phyloP scores from a whole-genome alignment of 2,329 filamentous ascomycete genomes.

The Calonectria pauciramosa region DNA sequence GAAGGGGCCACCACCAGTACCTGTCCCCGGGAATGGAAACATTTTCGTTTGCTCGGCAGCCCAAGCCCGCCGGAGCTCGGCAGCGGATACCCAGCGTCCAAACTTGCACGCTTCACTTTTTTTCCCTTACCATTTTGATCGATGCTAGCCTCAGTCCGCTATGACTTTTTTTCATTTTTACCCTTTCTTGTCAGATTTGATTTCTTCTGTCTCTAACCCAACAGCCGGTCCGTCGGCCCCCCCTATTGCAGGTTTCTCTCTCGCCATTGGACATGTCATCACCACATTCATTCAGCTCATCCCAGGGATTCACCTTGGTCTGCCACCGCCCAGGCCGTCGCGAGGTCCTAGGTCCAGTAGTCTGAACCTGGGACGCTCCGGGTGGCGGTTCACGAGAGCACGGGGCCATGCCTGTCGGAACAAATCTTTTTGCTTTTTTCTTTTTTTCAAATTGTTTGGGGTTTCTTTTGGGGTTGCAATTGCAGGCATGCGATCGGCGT shows the following conservation, averaged over 20 bases:
- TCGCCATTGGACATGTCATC: background rate
- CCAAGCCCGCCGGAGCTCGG: background rate
- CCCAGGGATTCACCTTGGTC: background rate
- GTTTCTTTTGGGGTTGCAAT: background rate
- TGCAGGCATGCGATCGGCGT: background rate
- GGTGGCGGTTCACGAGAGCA: background rate
- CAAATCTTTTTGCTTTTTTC: background rate
- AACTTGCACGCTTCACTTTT: background rate
- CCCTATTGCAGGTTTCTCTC: background rate
- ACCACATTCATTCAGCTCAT: background rate
- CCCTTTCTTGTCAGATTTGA: background rate
- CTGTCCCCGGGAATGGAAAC: background rate
- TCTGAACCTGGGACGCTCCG: background rate
- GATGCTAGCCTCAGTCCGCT: background rate
- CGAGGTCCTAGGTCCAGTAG: background rate
- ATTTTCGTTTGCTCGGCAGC: slow-evolving; percentile 2
- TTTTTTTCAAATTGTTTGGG: background rate
- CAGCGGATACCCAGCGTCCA: background rate
- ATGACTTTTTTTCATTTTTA: background rate
- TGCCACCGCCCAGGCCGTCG: background rate
- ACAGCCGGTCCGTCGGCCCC: background rate
- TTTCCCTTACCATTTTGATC: background rate
- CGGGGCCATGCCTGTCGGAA: background rate
- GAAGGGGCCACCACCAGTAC: background rate
- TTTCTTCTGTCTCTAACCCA: background rate